Conservation (phyloP, 352 stramenopile species). For the Pythium rhizo-oryzae region DNA sequence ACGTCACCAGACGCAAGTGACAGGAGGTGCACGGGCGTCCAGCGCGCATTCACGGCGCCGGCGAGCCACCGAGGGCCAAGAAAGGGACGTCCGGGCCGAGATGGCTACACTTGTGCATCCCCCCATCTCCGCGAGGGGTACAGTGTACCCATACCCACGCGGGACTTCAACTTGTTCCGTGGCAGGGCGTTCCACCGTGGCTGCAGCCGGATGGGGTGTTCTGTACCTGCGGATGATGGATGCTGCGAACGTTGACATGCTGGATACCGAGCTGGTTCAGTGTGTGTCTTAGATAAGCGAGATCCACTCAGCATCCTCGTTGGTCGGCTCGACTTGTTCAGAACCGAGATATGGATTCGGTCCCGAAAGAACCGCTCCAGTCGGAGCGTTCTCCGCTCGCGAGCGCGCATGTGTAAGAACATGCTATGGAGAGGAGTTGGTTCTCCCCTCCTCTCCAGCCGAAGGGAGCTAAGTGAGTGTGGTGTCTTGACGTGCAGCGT, state of each 20-base stretch:
- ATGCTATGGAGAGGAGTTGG: neutral
- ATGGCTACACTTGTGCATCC: conserved; percentile 16
- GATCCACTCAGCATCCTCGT: too few species aligned
- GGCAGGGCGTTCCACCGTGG: neutral
- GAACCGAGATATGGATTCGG: too few species aligned
- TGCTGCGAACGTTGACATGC: neutral
- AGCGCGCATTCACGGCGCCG: neutral
- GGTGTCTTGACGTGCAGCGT: neutral
- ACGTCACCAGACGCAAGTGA: neutral
- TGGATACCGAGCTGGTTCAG: too few species aligned
- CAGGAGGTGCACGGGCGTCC: conserved; percentile 10
- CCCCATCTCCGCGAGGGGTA: conserved; percentile 11
- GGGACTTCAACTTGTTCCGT: neutral
- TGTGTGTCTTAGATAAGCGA: too few species aligned
- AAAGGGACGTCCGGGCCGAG: conserved; percentile 5
- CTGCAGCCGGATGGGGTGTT: too few species aligned
- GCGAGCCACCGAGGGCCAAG: neutral
- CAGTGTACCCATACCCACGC: neutral
- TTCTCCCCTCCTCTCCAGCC: neutral
- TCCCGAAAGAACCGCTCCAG: too few species aligned
- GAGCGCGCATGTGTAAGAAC: too few species aligned
- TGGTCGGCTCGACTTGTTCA: too few species aligned
- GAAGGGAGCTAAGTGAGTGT: neutral
- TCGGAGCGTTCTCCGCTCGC: too few species aligned
- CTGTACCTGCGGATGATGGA: neutral